Evolutionary conservation across 805 yeast species (phyloP).

Genomic region (Saccharomycopsis fibuligera): DNA sequence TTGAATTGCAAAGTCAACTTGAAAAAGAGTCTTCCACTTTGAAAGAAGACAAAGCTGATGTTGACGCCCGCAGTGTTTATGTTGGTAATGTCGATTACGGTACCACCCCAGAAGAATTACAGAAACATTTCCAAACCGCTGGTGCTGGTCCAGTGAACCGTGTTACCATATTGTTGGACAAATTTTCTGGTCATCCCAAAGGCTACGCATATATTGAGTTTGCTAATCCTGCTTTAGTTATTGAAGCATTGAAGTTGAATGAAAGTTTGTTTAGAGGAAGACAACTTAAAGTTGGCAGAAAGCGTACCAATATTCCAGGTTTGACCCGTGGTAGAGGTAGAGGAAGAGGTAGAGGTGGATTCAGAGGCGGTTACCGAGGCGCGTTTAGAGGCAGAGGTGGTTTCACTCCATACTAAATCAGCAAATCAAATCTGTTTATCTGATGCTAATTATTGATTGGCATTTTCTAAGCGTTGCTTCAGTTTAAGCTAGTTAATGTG

Average conservation of each 20-base stretch:
- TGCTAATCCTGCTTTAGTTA: conserved; percentile 57
- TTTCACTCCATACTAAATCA: conserved; percentile 7
- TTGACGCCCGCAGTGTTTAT: conserved; percentile 72
- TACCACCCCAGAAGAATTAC: conserved; percentile 72
- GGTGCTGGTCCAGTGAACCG: conserved; percentile 61
- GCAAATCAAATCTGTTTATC: too few relatives aligned
- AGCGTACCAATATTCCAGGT: conserved; percentile 80
- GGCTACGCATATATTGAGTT: conserved; percentile 88
- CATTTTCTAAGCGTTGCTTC: too few relatives aligned
- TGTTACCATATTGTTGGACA: conserved; percentile 70
- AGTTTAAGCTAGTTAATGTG: too few relatives aligned
- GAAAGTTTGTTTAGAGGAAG: conserved; percentile 65
- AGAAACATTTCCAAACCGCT: conserved; percentile 59
- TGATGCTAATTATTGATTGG: too few relatives aligned
- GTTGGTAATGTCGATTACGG: conserved; percentile 84
- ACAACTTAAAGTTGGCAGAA: conserved; percentile 64
- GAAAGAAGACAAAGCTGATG: conserved; percentile 49
- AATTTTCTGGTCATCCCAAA: conserved; percentile 72
- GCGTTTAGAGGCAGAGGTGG: conserved; percentile 23
- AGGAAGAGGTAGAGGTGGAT: conserved; percentile 31
- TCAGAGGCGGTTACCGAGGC: conserved; percentile 28
- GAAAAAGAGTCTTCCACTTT: conserved; percentile 36
- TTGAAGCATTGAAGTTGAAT: conserved; percentile 58
- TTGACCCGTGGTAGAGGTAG: conserved; percentile 30
- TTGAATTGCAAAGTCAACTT: conserved; percentile 49